Evolutionary conservation across 148 eudicot genomes (phyloP).

Genomic region (Polygonum maritimum): DNA sequence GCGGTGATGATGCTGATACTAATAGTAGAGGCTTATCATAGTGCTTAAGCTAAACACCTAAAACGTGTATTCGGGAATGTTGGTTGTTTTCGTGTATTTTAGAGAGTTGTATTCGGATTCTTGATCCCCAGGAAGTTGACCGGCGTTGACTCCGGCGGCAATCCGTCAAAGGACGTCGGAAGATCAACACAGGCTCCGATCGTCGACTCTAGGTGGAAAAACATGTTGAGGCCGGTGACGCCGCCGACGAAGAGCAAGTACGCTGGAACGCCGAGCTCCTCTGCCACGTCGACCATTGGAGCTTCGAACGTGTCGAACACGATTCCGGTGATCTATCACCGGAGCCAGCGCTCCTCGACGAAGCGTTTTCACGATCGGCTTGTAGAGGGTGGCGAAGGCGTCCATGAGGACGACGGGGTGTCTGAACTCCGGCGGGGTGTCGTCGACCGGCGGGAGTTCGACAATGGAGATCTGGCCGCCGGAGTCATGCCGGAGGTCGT

Average conservation of each 20-base stretch:
- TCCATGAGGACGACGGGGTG: not conserved
- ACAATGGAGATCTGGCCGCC: not conserved
- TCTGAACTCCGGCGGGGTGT: not conserved
- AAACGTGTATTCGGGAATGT: too few relatives aligned
- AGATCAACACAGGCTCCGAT: not conserved
- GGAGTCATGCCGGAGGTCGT: not conserved
- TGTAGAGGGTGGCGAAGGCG: not conserved
- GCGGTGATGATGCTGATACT: too few relatives aligned
- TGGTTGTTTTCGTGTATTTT: too few relatives aligned
- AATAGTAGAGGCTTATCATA: too few relatives aligned
- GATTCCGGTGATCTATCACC: conserved; percentile 6
- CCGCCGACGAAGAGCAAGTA: conserved; percentile 24
- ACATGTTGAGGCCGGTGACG: not conserved
- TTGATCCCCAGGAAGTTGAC: conserved; percentile 18
- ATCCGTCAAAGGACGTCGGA: not conserved
- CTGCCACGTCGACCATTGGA: conserved; percentile 18
- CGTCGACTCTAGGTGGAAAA: not conserved
- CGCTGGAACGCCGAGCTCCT: conserved; percentile 21
- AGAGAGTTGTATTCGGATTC: conserved; percentile 4
- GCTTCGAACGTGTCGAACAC: conserved; percentile 25
- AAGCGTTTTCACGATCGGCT: not conserved
- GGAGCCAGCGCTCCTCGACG: not conserved
- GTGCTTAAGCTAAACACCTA: too few relatives aligned
- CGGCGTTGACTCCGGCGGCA: conserved; percentile 2
- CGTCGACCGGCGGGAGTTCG: not conserved